These are phyloP conservation scores for Nepenthes mirabilis DNA, from an alignment of 148 eudicot genomes.

Conservation along the genomic window DNA sequence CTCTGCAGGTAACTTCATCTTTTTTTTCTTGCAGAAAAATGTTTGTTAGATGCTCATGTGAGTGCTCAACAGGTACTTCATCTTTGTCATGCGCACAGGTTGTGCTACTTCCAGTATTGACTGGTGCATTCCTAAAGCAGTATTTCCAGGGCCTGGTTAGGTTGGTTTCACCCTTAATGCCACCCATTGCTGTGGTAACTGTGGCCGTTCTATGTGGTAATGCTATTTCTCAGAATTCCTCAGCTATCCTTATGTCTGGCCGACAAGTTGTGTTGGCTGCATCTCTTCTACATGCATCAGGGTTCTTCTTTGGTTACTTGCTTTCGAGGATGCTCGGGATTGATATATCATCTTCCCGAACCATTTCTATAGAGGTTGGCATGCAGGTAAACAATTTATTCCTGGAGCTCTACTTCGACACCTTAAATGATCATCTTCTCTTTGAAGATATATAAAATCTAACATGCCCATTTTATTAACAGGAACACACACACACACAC, in stretches of 20 bases:
- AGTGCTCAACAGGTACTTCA: no score
- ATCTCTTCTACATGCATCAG: slow-evolving; percentile 50
- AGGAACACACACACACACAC: no score
- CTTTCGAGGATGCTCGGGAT: slow-evolving; percentile 53
- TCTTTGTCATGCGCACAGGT: slow-evolving; percentile 25
- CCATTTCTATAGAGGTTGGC: slow-evolving; percentile 82
- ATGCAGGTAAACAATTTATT: slow-evolving; percentile 50
- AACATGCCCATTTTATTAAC: no score
- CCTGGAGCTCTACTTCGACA: background rate
- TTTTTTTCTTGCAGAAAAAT: background rate
- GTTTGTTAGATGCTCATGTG: background rate
- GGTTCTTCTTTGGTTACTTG: slow-evolving; percentile 66
- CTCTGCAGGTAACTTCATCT: slow-evolving; percentile 40
- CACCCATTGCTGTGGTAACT: slow-evolving; percentile 69
- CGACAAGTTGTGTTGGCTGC: slow-evolving; percentile 51
- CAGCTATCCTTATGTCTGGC: slow-evolving; percentile 62
- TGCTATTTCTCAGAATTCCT: slow-evolving; percentile 73
- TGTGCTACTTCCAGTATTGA: slow-evolving; percentile 77
- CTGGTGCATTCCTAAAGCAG: slow-evolving; percentile 73
- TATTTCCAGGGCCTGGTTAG: slow-evolving; percentile 57
- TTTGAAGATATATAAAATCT: background rate
- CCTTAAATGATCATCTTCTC: background rate
- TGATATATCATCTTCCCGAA: slow-evolving; percentile 51
- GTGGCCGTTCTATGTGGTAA: slow-evolving; percentile 74
- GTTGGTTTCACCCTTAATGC: slow-evolving; percentile 66